These are phyloP conservation scores for Mortierella sp. DNA, from an alignment of 371 early-diverging fungal genomes.

Conservation along the genomic window DNA sequence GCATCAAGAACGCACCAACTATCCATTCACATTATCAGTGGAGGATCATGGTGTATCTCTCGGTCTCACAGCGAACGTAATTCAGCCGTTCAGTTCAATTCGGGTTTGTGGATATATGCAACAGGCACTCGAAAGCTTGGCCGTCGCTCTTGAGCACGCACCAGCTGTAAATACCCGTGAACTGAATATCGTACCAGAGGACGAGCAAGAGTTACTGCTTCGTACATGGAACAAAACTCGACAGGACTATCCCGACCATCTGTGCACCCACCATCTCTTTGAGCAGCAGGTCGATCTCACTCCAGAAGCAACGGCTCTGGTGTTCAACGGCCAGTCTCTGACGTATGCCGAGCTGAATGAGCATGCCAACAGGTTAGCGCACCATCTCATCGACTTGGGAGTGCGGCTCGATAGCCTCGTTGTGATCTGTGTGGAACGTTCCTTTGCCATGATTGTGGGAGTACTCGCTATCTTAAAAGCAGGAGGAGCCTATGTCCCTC, in stretches of 20 bases:
- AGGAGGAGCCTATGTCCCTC: conserved; percentile 26
- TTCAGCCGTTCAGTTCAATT: conserved; percentile 6
- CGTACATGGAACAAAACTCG: conserved; percentile 21
- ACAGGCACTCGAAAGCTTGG: conserved; percentile 5
- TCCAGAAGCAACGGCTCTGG: conserved; percentile 28
- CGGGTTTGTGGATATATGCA: conserved; percentile 8
- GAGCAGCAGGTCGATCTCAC: conserved; percentile 13
- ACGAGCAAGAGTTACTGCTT: conserved; percentile 6
- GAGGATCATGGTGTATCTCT: conserved; percentile 12
- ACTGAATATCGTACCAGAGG: no score
- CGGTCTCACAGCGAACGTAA: conserved; percentile 1
- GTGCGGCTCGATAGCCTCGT: conserved; percentile 15
- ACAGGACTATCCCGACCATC: not conserved
- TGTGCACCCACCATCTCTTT: conserved; percentile 9
- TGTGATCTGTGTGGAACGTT: conserved; percentile 20
- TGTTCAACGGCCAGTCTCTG: conserved; percentile 13
- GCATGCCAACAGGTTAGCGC: conserved; percentile 13
- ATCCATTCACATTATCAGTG: conserved; percentile 10
- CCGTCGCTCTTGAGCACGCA: not conserved
- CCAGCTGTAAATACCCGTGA: no score
- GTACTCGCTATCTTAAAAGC: conserved; percentile 22
- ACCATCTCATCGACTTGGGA: conserved; percentile 11
- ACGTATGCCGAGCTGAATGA: conserved; percentile 21
- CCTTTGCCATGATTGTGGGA: conserved; percentile 12
- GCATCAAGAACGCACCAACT: conserved; percentile 12